Evolutionary conservation across 345 rosid genomes (phyloP), one percentile per base, ranked within the genome.

Genomic region (Orychophragmus violaceus): DNA sequence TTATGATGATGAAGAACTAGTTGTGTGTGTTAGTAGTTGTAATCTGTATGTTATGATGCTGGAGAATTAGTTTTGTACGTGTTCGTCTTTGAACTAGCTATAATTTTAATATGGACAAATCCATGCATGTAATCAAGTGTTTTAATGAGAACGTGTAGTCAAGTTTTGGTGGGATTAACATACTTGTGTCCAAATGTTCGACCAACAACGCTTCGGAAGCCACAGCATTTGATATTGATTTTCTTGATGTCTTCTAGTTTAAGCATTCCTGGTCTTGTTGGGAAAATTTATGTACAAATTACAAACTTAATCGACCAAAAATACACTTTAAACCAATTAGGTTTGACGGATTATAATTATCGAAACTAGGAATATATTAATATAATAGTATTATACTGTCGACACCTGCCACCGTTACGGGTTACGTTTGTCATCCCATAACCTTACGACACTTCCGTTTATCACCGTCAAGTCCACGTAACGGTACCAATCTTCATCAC

Each of bases 391-490:
- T n/a, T n/a, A n/a, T n/a, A n/a, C n/a, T n/a, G n/a, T n/a, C n/a
- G n/a, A 16, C 21, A 41, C 46, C 14, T 41, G 6, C 22, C 59
- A n/a, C 65, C 45, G 44, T 64, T 55, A 64, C 60, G 25, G 35
- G 14, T 41, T 57, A 71, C 61, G 46, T 65, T 72, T 60, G 59
- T 41, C 86, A 29, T 86, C 90, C 97, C 96, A 91, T 39, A 91
- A 70, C 70, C 85, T 77, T 8, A 91, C 90, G 8, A 91, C 79
- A 72, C 77, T 86, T 21, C 97, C 97, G 79, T 83, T 72, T 14
- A 72, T 22, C 61, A 59, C 71, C 66, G 55, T 65, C 59, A 72
- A 59, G 65, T 91, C 91, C 62, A 83, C 88, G 69, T 59, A 77
- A 33, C 82, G 70, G 79, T 84, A 82, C 96, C 91, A 86, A 5